Evolutionary conservation across 768 basidiomycete species (phyloP), one percentile per base, ranked within the genome.

Genomic region (Pulveroboletus sp.): DNA sequence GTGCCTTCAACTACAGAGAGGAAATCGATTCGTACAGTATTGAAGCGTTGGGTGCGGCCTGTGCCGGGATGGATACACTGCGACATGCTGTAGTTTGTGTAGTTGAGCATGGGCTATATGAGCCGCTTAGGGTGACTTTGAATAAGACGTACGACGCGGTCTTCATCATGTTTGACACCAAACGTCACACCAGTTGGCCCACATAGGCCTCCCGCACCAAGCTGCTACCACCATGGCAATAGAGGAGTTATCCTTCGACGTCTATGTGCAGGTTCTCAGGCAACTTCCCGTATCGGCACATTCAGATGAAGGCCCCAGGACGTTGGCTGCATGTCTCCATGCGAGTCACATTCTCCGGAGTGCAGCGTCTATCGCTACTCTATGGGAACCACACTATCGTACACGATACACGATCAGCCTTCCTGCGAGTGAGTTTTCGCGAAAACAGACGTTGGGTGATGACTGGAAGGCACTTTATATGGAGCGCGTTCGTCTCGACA

Each of bases 371-470:
- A 21, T 71, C 2, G 47, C 73, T 0, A 47, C 57, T 5, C 46
- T 83, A 31, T 85, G 83, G 83, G 68, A 77, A 55, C 58, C 71
- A 0, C 79, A 80, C 47, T 85, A 83, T 60, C 67, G 54, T 26
- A 63, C 46, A 28, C 76, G 80, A 10, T 85, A 81, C 61, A 67
- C 63, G 5, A 68, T 78, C 55, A 68, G 63, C 55, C 65, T 72
- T 41, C 58, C 68, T 14, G 54, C 46, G 15, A 62, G 57, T 0
- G 79, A 83, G 57, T 53, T 52, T 24, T 58, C 56, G 36, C 71
- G 77, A 31, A 65, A 46, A 40, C 46, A 58, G 15, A 48, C 47
- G 8, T 51, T 60, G 14, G 57, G 61, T 15, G 62, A 65, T 31
- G 68, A 82, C 58, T 83, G 77, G 76, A 69, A 68, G 45, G 48